Percentiles rank a stretch among this genome's conserved stretches.
These are phyloP conservation scores for Exophiala phaeomuriformis DNA, from an alignment of 2,329 filamentous ascomycete genomes.

Conservation along the genomic window DNA sequence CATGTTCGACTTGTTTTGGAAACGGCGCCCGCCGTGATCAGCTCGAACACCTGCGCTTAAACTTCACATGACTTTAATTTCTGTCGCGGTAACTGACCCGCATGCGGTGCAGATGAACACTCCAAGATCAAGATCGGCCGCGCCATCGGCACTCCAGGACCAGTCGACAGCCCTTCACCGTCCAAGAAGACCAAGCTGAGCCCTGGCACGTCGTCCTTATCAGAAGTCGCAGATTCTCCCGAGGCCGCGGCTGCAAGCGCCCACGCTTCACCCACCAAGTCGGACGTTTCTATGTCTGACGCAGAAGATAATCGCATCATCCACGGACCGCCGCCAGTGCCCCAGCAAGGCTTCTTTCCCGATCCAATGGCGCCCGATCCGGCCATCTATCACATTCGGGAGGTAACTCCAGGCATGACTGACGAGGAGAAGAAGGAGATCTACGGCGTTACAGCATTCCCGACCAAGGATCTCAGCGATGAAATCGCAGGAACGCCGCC, in stretches of 20 bases:
- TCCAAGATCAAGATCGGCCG: slow-evolving; percentile 17
- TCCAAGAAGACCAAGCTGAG: slow-evolving; percentile 28
- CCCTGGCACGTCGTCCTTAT: slow-evolving; percentile 27
- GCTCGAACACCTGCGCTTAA: too few species aligned
- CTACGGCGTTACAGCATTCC: slow-evolving; percentile 79
- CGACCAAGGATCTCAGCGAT: slow-evolving; percentile 69
- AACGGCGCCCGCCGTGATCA: too few species aligned
- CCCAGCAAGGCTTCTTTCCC: slow-evolving; percentile 81
- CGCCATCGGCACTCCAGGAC: slow-evolving; percentile 18
- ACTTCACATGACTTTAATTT: not conserved
- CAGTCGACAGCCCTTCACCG: slow-evolving; percentile 26
- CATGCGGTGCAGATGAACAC: slow-evolving; percentile 17
- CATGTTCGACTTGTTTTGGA: not conserved
- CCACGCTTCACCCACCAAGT: slow-evolving; percentile 53
- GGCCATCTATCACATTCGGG: slow-evolving; percentile 85
- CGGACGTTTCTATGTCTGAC: slow-evolving; percentile 55
- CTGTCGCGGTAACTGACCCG: not conserved
- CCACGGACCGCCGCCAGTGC: slow-evolving; percentile 55
- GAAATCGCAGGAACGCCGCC: slow-evolving; percentile 83
- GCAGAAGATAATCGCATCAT: slow-evolving; percentile 42
- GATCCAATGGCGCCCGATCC: slow-evolving; percentile 86
- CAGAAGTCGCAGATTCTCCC: slow-evolving; percentile 28
- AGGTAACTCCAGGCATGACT: slow-evolving; percentile 65
- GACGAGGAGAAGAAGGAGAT: slow-evolving; percentile 82
- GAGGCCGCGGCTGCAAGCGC: slow-evolving; percentile 46